A percentile compares a stretch with the other conserved stretches of the same genome.
Evolutionary conservation across 495 filamentous ascomycete species (phyloP).

Genomic region (Clohesyomyces aquaticus): DNA sequence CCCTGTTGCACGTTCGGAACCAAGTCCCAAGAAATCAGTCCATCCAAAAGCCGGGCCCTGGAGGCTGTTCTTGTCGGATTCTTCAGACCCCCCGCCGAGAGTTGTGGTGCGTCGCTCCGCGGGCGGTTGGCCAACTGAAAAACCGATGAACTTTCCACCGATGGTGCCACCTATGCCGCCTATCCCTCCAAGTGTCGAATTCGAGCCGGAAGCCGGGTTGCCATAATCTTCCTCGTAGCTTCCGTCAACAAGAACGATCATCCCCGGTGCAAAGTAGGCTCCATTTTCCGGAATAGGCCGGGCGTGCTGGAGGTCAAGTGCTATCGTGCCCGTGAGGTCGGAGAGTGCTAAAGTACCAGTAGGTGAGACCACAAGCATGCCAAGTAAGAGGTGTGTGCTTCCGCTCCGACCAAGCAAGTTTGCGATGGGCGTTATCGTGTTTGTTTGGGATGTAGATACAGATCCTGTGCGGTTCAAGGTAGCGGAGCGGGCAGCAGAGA

Average conservation of each 20-base stretch:
- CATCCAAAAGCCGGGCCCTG: constrained; percentile 87
- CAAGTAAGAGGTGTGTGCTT: constrained; percentile 82
- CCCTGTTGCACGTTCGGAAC: constrained; percentile 84
- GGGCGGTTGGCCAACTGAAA: constrained; percentile 86
- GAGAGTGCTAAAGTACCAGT: constrained; percentile 80
- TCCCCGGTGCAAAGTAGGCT: constrained; percentile 88
- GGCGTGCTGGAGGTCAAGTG: constrained; percentile 79
- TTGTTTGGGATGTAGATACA: constrained; percentile 62
- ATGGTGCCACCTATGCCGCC: constrained; percentile 86
- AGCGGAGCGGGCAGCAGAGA: constrained; percentile 55
- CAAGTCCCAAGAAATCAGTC: constrained; percentile 92
- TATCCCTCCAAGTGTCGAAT: constrained; percentile 62
- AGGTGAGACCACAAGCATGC: constrained; percentile 77
- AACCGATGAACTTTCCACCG: constrained; percentile 84
- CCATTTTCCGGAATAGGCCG: constrained; percentile 80
- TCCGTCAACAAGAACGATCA: constrained; percentile 93
- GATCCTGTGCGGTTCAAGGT: constrained; percentile 60
- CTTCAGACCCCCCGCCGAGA: constrained; percentile 66
- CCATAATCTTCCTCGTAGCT: constrained; percentile 90
- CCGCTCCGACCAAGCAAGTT: constrained; percentile 91
- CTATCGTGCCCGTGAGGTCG: constrained; percentile 85
- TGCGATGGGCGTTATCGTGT: constrained; percentile 89
- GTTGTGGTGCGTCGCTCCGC: constrained; percentile 81
- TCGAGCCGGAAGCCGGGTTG: constrained; percentile 58
- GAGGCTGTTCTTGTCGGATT: constrained; percentile 53